Evolutionary conservation across 768 basidiomycete genomes (phyloP).

Genomic region (Holtermanniella nyarrowii): DNA sequence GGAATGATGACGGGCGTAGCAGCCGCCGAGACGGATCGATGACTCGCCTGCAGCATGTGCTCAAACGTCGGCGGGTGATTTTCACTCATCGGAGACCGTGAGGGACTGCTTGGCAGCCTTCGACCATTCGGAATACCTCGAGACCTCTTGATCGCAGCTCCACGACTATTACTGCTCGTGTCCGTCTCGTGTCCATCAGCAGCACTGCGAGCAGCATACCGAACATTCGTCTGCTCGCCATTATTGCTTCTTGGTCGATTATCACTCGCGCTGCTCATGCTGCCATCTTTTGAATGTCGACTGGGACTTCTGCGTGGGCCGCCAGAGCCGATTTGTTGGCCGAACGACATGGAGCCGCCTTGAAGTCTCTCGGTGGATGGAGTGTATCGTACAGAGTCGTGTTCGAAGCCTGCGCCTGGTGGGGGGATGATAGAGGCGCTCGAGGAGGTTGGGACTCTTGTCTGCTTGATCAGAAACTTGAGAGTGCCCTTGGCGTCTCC

Average conservation of each 20-base stretch:
- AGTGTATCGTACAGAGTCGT: constrained; percentile 5
- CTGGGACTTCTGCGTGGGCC: constrained; percentile 8
- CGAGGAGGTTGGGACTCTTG: constrained; percentile 45
- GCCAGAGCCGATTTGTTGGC: constrained; percentile 16
- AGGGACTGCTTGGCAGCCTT: not conserved
- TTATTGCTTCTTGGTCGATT: not conserved
- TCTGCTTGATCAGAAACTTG: constrained; percentile 69
- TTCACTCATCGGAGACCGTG: not conserved
- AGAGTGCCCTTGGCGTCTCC: constrained; percentile 71
- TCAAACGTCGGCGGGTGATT: not conserved
- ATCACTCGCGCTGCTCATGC: constrained; percentile 32
- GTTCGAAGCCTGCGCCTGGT: constrained; percentile 1
- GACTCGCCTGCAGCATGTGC: not conserved
- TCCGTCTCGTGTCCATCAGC: not conserved
- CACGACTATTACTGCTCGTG: not conserved
- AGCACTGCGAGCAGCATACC: not conserved
- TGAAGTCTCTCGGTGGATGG: not conserved
- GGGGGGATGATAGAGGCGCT: constrained; percentile 56
- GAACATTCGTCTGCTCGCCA: not conserved
- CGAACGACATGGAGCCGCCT: constrained; percentile 6
- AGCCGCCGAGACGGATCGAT: not conserved
- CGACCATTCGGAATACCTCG: not conserved
- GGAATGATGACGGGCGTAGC: not conserved
- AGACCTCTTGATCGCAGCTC: not conserved
- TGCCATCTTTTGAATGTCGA: constrained; percentile 34